Percentiles rank a stretch among this genome's conserved stretches.
Conservation (phyloP, 306 rosid species). For the Begonia peltatifolia region DNA sequence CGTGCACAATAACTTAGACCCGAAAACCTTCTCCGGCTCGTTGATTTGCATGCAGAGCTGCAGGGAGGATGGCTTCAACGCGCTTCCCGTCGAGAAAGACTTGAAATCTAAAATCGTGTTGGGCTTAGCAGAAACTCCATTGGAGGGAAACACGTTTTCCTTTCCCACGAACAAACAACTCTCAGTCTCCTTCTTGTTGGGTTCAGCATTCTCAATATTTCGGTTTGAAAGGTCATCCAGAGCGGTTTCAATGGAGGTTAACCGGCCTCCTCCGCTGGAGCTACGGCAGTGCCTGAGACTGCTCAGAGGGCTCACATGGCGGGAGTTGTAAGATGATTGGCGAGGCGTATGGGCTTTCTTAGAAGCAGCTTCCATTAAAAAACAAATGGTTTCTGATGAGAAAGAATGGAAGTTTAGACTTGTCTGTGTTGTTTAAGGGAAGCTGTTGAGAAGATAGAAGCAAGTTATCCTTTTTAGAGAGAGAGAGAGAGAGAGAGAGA, state of each 20-base stretch:
- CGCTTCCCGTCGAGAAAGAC: conserved; percentile 45
- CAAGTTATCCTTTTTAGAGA: too few relatives aligned
- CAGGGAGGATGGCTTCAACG: conserved; percentile 50
- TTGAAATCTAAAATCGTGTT: conserved; percentile 22
- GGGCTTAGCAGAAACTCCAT: conserved; percentile 23
- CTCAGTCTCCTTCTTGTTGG: conserved; percentile 12
- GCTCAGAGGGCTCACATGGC: conserved; percentile 39
- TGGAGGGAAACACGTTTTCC: conserved; percentile 28
- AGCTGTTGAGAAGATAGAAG: too few relatives aligned
- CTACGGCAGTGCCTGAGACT: conserved; percentile 49
- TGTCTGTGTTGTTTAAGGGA: too few relatives aligned
- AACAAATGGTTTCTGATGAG: too few relatives aligned
- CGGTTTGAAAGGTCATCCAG: conserved; percentile 1
- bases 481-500: too few relatives aligned
- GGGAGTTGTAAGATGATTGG: conserved; percentile 33
- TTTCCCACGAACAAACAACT: conserved; percentile 14
- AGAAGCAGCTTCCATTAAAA: background rate
- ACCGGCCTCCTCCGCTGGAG: conserved; percentile 29
- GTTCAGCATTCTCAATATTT: conserved; percentile 23
- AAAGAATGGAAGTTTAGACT: too few relatives aligned
- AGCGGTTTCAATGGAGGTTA: conserved; percentile 3
- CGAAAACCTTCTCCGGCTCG: conserved; percentile 38
- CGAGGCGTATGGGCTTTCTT: conserved; percentile 9
- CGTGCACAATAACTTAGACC: conserved; percentile 29
- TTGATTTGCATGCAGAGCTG: conserved; percentile 69